Conservation (phyloP, 176 grass and related monocot species). For the Lolium rigidum region DNA sequence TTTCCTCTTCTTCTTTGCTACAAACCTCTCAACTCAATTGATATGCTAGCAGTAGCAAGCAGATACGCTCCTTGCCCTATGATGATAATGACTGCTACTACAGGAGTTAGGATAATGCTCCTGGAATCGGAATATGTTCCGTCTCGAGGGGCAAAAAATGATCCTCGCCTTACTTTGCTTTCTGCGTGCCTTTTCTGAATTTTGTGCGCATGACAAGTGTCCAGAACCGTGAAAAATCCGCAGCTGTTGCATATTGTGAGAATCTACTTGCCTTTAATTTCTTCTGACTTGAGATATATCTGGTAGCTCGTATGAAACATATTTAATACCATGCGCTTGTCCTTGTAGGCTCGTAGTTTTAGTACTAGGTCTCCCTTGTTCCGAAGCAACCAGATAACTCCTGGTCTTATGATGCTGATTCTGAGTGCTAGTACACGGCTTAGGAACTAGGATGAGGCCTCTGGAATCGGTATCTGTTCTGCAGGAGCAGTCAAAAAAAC, state of each 20-base stretch:
- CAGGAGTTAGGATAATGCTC: background rate
- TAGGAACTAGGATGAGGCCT: background rate
- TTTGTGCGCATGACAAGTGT: background rate
- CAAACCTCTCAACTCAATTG: too few relatives aligned
- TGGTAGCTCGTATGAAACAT: too few relatives aligned
- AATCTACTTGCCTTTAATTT: too few relatives aligned
- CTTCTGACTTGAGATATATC: too few relatives aligned
- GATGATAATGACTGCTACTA: background rate
- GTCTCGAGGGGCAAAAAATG: too few relatives aligned
- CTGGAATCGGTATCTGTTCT: background rate
- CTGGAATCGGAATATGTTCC: background rate
- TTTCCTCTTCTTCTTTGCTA: background rate
- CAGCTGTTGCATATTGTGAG: too few relatives aligned
- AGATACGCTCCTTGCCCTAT: background rate
- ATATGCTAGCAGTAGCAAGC: too few relatives aligned
- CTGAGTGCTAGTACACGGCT: background rate
- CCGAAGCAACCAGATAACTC: background rate
- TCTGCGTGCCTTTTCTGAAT: background rate
- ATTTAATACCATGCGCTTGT: too few relatives aligned
- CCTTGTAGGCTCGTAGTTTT: too few relatives aligned
- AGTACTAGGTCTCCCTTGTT: too few relatives aligned
- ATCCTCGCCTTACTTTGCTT: background rate
- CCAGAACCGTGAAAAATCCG: too few relatives aligned
- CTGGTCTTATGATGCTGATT: background rate
- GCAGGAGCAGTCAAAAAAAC: too few relatives aligned